Base-by-base conservation (phyloP, 805 yeast genomes). In the Spencermartinsiella europaea region DNA sequence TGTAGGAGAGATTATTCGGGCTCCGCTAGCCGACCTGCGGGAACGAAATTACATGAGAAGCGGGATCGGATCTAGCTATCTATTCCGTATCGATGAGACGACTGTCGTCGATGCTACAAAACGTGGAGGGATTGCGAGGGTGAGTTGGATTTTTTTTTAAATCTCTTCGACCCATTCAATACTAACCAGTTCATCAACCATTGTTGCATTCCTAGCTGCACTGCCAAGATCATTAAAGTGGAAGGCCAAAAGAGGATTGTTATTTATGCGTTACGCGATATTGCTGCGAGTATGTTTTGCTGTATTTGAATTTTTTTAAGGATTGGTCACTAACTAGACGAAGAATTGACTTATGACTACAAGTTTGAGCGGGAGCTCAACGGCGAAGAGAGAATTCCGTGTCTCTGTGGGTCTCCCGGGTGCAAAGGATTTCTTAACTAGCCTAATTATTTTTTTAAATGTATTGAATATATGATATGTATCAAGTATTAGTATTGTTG, bases 41-140 rank as follows among this genome's bases (percentile, higher is more conserved):
- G 99, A 93, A 60, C 81, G 81, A 62, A 75, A 84, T 39, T 93
- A 93, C 63, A 66, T 88, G 50, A 78, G 85, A 55, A 84, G 90
- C 0, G 99, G 99, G 27, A 89, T 93, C 54, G 98, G 98, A 19
- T 91, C 98, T 1, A 84, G 95, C 50, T 93, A 93, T 63, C 68
- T 93, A 45, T 93, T 93, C 67, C 73, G 98, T 53, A 82, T 93
- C 38, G 98, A 93, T 61, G 96, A 89, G 60, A 85, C 85, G 55
- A 87, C 95, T 0, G 97, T 93, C 5, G 85, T 93, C 46, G 99
- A 93, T 68, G 99, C 99, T 4, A 91, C 98, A 0, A 91, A 90
- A 62, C 85, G 83, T 53, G 99, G 99, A 21, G 97, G 98, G 2
- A 90, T 90, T 58, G 98, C 99, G 0, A 73, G 99, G 22, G 51